Evolutionary conservation across 805 yeast species (phyloP), one percentile per base, ranked within the genome.

Genomic region (Yarrowia sp.): DNA sequence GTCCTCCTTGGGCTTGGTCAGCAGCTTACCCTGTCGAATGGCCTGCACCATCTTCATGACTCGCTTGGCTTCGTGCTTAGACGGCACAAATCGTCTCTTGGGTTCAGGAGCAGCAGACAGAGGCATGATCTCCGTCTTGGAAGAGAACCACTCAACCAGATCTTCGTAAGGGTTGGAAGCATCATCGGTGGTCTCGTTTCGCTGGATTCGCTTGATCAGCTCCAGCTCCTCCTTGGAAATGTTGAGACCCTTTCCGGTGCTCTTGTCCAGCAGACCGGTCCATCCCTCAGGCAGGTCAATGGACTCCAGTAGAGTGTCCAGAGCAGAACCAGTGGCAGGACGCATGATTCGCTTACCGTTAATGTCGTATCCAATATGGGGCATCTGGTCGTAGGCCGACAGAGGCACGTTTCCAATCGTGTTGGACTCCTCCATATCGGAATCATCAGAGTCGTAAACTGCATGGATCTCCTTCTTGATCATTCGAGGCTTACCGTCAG

Each of bases 291-390:
- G 99, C 68, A 95, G 80, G 67, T 95, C 99, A 67, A 95, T 95
- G 35, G 86, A 81, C 73, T 93, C 99, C 69, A 95, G 79, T 68
- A 95, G 82, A 72, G 88, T 89, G 73, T 95, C 98, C 69, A 95
- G 82, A 1, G 98, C 99, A 66, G 96, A 86, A 13, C 98, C 97
- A 72, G 90, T 88, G 9, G 98, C 99, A 11, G 99, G 99, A 76
- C 99, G 86, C 98, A 95, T 93, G 73, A 95, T 92, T 74, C 99
- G 85, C 75, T 92, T 93, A 72, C 99, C 99, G 74, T 95, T 95
- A 72, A 95, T 92, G 75, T 91, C 93, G 76, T 95, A 95, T 66
- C 99, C 98, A 67, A 95, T 86, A 74, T 95, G 99, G 0, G 99
- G 99, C 86, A 88, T 89, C 76, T 92, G 96, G 65, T 95, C 99